Base-by-base conservation (phyloP, 805 yeast genomes). In the Candida maesae region DNA sequence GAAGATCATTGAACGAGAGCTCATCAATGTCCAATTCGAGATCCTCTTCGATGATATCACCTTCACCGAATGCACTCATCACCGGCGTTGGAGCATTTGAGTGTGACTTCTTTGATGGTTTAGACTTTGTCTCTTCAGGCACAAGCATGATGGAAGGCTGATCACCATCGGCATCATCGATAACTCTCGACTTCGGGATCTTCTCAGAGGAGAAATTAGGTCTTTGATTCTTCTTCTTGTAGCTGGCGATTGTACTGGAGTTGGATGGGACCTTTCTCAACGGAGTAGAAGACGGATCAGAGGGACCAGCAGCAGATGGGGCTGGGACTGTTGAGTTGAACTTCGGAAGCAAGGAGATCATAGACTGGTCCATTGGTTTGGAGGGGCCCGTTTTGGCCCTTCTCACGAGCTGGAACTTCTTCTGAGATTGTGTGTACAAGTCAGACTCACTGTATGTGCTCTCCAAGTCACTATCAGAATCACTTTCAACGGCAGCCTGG, bases 1-100 rank as follows among this genome's bases (percentile, higher is more conserved):
- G 95, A n/a, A 91, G 63, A 46, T 86, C 93, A 58, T 88, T 84
- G 63, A 90, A 90, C 1, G 84, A 74, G 16, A 70, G 53, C 29
- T 59, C 58, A 50, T 62, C 59, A 51, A 70, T 56, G 35, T 66
- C 67, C 15, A 52, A 28, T 14, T 45, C 52, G 4, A 16, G 10
- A 5, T 26, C 29, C 11, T 35, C 40, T 14, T 24, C 30, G 2
- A 20, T 37, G 10, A 13, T 21, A 6, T 34, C 37, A 23, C 18
- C 37, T 33, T 20, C 35, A 4, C 11, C 14, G 20, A 33, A 33
- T 5, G 26, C 24, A 8, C 19, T 19, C 6, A 8, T n/a, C 5
- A 27, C 10, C 14, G 41, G 41, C 3, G 35, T 24, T 6, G 33
- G 9, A 16, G 33, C 11, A 33, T 44, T 18, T 15, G 35, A 33